phyloP scores from a whole-genome alignment of 352 stramenopile species.

The Stephanocyclus meneghinianus region DNA sequence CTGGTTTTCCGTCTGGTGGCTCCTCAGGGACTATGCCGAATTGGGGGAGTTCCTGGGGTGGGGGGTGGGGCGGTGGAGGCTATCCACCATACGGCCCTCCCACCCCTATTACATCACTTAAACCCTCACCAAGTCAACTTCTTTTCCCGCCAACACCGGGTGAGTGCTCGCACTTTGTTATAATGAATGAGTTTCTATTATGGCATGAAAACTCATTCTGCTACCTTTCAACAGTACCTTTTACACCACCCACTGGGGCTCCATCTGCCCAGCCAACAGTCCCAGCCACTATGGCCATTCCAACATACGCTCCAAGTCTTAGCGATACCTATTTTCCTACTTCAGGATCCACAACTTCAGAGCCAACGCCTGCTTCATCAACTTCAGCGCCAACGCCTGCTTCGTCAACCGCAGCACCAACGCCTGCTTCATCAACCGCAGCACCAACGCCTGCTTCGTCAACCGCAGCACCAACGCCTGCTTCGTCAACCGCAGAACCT shows the following conservation, averaged over 20 bases:
- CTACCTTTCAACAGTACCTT: no score
- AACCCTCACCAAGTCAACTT: background rate
- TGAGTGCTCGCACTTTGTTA: background rate
- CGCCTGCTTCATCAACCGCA: background rate
- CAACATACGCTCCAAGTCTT: background rate
- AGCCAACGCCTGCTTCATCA: background rate
- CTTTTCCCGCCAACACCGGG: conserved; percentile 3
- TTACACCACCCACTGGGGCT: background rate
- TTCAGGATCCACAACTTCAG: background rate
- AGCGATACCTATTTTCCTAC: background rate
- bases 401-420: background rate
- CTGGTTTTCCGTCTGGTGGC: background rate
- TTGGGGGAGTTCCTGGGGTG: background rate
- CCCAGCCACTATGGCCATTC: background rate
- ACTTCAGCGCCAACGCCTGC: background rate
- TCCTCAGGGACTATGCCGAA: background rate
- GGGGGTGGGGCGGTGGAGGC: background rate
- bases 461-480: conserved; percentile 1
- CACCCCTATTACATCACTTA: background rate
- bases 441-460: background rate
- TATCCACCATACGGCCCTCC: background rate
- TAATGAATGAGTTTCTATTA: no score
- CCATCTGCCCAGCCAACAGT: background rate
- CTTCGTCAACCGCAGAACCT: background rate
- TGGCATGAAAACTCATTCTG: no score